Conservation (phyloP, 345 rosid genomes). For the Pugionium cornutum region DNA sequence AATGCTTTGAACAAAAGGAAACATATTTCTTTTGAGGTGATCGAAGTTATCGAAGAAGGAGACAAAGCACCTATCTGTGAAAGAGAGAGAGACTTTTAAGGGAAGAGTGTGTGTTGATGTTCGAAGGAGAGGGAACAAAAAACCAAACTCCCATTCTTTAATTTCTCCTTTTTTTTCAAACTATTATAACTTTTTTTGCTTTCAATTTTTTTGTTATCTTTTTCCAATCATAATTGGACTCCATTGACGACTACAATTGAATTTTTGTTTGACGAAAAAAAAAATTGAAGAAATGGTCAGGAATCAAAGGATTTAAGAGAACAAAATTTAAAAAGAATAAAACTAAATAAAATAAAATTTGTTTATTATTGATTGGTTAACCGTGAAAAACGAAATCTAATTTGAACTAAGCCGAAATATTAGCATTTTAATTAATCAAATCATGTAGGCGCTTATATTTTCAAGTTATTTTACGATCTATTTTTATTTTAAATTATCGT, state of each 20-base stretch:
- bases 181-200: conserved; percentile 5
- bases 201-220: neutral
- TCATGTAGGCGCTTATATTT: too few relatives aligned
- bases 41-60: conserved; percentile 42
- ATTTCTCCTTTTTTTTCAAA: conserved; percentile 1
- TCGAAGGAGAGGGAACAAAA: conserved; percentile 38
- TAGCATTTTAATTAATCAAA: too few relatives aligned
- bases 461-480: too few relatives aligned
- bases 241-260: conserved; percentile 18
- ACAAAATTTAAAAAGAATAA: too few relatives aligned
- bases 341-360: too few relatives aligned
- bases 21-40: conserved; percentile 19
- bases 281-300: conserved; percentile 2
- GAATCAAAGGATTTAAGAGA: too few relatives aligned
- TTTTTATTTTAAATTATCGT: too few relatives aligned
- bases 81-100: conserved; percentile 40
- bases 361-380: too few relatives aligned
- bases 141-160: conserved; percentile 33
- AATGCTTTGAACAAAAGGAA: conserved; percentile 39
- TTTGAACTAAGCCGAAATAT: too few relatives aligned
- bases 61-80: conserved; percentile 41
- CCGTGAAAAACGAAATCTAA: too few relatives aligned
- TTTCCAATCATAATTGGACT: conserved; percentile 27
- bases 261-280: too few relatives aligned
- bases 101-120: conserved; percentile 39